phyloP scores from a whole-genome alignment of 495 filamentous ascomycete species.

The Xylaria sp. region DNA sequence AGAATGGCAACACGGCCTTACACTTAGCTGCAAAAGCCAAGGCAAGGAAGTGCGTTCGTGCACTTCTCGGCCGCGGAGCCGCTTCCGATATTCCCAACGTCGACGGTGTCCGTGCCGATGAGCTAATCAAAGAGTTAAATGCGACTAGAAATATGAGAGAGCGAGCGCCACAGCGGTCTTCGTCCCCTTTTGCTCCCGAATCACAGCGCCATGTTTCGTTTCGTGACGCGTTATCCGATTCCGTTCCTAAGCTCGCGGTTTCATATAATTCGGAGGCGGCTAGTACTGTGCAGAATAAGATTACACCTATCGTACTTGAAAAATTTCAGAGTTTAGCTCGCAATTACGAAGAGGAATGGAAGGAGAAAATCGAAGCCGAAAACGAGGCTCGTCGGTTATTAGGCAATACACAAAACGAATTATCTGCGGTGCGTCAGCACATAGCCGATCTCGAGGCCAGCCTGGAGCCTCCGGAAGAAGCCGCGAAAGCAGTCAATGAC shows the following conservation, averaged over 20 bases:
- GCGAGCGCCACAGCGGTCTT: constrained; percentile 60
- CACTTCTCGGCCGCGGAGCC: constrained; percentile 73
- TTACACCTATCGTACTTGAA: constrained; percentile 62
- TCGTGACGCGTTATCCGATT: constrained; percentile 48
- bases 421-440: constrained; percentile 55
- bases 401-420: constrained; percentile 59
- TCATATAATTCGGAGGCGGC: constrained; percentile 64
- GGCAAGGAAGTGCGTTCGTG: constrained; percentile 75
- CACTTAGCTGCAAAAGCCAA: constrained; percentile 83
- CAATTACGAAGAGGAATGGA: constrained; percentile 66
- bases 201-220: constrained; percentile 52
- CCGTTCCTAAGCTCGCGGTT: constrained; percentile 40
- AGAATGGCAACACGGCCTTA: constrained; percentile 85
- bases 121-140: constrained; percentile 70
- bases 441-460: constrained; percentile 55
- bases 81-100: constrained; percentile 80
- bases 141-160: constrained; percentile 52
- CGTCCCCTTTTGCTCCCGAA: constrained; percentile 67
- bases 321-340: constrained; percentile 64
- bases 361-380: constrained; percentile 64
- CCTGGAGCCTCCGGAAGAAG: constrained; percentile 53
- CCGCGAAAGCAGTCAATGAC: constrained; percentile 48
- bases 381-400: constrained; percentile 64
- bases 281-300: constrained; percentile 61
- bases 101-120: constrained; percentile 77